These are phyloP conservation scores for Aspergillus sp. DNA, from an alignment of 2,329 filamentous ascomycete species.

Conservation along the genomic window DNA sequence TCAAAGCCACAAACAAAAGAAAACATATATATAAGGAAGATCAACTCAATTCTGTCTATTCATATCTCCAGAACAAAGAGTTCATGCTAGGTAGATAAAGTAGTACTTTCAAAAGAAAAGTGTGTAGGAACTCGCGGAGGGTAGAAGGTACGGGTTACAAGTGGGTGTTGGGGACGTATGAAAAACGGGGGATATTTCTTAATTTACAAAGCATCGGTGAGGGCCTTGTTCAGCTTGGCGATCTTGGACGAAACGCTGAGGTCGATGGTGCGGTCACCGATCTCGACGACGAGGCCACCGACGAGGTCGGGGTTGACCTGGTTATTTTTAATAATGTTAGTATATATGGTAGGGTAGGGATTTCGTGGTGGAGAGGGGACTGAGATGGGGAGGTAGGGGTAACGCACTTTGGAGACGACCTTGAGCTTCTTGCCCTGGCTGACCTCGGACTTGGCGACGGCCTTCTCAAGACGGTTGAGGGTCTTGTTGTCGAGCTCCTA, in stretches of 20 bases:
- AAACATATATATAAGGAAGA: constrained; percentile 1
- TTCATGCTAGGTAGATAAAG: constrained; percentile 4
- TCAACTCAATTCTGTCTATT: constrained; percentile 15
- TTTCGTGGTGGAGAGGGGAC: not conserved
- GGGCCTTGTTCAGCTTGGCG: constrained; percentile 98
- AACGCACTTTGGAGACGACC: constrained; percentile 79
- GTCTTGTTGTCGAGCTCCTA: constrained; percentile 85
- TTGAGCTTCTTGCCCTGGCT: constrained; percentile 96
- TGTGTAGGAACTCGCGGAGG: not conserved
- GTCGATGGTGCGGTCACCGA: constrained; percentile 97
- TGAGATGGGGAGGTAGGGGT: not conserved
- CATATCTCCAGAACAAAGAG: constrained; percentile 8
- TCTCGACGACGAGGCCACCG: constrained; percentile 91
- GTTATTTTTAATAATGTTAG: constrained; percentile 1
- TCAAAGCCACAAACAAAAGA: not conserved
- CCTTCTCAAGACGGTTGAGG: constrained; percentile 79
- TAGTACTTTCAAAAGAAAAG: not conserved
- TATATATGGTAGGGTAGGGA: not conserved
- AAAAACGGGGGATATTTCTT: constrained; percentile 20
- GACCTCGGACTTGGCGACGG: constrained; percentile 86
- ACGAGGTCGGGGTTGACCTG: constrained; percentile 93
- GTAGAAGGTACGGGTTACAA: not conserved
- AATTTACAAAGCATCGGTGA: constrained; percentile 92
- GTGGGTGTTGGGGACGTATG: constrained; percentile 2
- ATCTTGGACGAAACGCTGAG: constrained; percentile 93